A percentile compares a stretch with the other conserved stretches of the same genome.
These are phyloP conservation scores for Garcileccinum viscosum DNA, from an alignment of 1,284 basidiomycete species.

Conservation along the genomic window DNA sequence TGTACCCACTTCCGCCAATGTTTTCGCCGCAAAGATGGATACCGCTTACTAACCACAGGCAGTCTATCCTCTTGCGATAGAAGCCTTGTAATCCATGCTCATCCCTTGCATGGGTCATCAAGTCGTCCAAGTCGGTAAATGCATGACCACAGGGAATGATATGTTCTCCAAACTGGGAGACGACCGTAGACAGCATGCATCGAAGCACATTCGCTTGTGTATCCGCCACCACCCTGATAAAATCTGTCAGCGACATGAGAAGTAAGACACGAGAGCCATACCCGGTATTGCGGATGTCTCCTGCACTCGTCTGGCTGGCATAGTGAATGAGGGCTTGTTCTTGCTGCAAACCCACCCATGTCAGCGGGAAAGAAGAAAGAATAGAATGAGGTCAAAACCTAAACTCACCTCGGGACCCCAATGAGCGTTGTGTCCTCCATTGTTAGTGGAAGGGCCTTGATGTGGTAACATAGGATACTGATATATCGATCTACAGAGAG, in stretches of 20 bases:
- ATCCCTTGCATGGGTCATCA: neutral
- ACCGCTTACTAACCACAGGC: neutral
- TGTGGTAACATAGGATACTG: neutral
- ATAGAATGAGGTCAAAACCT: neutral
- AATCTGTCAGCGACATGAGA: neutral
- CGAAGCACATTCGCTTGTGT: neutral
- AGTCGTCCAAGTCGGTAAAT: neutral
- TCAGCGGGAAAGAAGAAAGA: neutral
- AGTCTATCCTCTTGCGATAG: neutral
- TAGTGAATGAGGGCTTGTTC: neutral
- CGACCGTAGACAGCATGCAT: neutral
- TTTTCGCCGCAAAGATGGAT: neutral
- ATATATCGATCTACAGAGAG: neutral
- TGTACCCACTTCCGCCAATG: neutral
- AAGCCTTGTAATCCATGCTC: neutral
- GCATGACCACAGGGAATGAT: neutral
- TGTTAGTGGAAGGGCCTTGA: rapidly evolving
- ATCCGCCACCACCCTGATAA: neutral
- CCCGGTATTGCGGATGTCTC: neutral
- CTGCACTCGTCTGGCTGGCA: neutral
- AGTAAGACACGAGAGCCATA: neutral
- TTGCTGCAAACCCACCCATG: constrained; percentile 13
- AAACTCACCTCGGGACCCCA: constrained; percentile 12
- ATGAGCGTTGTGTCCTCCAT: neutral
- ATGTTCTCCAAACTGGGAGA: neutral